A percentile compares a stretch with the other conserved stretches of the same genome.
Evolutionary conservation across 805 yeast species (phyloP).

Genomic region (Metschnikowia drakensbergensis): DNA sequence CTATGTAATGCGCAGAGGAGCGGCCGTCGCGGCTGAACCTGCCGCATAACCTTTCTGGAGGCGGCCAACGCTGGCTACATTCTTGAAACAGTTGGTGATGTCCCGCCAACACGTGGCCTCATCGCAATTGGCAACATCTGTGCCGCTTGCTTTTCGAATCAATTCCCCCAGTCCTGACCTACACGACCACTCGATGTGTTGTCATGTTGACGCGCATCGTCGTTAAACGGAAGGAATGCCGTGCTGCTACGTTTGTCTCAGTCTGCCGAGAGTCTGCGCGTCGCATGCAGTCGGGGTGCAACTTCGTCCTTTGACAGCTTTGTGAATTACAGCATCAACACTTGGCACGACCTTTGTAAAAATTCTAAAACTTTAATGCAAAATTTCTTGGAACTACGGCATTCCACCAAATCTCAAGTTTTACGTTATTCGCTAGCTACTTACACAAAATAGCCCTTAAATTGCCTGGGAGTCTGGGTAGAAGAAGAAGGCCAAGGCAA

Average conservation of each 20-base stretch:
- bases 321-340: background rate
- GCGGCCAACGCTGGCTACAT: background rate
- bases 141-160: background rate
- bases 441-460: background rate
- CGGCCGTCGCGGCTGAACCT: background rate
- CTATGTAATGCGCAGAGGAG: background rate
- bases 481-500: slow-evolving; percentile 85
- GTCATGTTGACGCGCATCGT: background rate
- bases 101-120: too few relatives aligned
- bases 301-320: background rate
- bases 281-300: background rate
- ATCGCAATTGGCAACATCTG: too few relatives aligned
- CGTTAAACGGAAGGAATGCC: background rate
- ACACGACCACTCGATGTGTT: background rate
- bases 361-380: too few relatives aligned
- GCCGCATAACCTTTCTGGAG: too few relatives aligned
- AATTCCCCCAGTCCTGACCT: background rate
- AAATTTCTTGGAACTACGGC: too few relatives aligned
- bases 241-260: background rate
- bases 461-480: slow-evolving; percentile 61
- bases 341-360: too few relatives aligned
- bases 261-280: slow-evolving; percentile 1
- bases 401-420: background rate
- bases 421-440: background rate
- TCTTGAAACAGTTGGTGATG: too few relatives aligned